Base-by-base conservation (phyloP, 140 eudicot genomes). In the Erigeron philadelphicus region DNA sequence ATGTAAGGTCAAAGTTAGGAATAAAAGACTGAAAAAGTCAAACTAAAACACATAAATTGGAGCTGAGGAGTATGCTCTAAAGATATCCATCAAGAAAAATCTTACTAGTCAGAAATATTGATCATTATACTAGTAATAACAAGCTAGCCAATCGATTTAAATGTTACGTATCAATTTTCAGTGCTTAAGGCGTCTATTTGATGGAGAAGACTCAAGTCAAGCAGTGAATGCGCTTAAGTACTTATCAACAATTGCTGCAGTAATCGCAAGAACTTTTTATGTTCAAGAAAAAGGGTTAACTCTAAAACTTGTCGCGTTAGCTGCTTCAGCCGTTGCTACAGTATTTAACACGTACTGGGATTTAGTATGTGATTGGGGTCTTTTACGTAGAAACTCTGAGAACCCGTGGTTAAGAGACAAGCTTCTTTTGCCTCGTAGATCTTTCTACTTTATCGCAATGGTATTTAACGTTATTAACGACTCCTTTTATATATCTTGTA, bases 321-420 rank as follows among this genome's bases (percentile, higher is more conserved):
- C 44, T 12, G 16, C 85, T 45, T 85, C 90, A 5, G 19, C 48
- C 0, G 31, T 80, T 41, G 85, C 84, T 5, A 78, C 80, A 2
- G 35, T 80, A 16, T 61, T 57, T 23, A 46, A 68, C 72, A 85
- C 85, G 2, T 88, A 88, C 41, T 88, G 96, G 96, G 96, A 88
- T 77, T 75, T 83, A 71, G 93, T 85, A 23, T 68, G 62, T 1
- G 96, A 88, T 42, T 88, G 93, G 94, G 95, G 96, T 7, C 88
- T 85, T 65, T 76, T 88, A 16, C 84, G 82, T 4, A 55, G 56
- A n/a, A 46, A 83, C 23, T 86, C 96, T 2, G 79, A 79, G 66
- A 88, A 88, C 71, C 86, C 80, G 5, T 88, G 82, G 87, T 86
- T 88, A 74, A 88, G 94, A 76, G 88, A 88, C 78, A 82, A 82